Evolutionary conservation across 1,284 basidiomycete genomes (phyloP).

Genomic region (Papiliotrema fonsecae): DNA sequence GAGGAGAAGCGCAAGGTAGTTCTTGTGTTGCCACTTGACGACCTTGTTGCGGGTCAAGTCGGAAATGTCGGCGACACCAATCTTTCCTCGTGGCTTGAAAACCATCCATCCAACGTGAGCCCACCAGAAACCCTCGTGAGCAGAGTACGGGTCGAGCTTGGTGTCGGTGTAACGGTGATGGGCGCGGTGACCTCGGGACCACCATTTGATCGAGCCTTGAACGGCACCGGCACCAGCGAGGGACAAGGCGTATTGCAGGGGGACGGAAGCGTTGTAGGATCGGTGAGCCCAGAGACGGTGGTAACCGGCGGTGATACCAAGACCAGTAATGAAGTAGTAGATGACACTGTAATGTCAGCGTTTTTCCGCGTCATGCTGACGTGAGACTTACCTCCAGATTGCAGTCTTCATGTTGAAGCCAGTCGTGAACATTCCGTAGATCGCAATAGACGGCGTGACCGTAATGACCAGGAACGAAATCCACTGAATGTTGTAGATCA

Average conservation of each 20-base stretch:
- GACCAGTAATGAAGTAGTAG: conserved; percentile 81
- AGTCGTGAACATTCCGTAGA: conserved; percentile 63
- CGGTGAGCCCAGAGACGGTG: conserved; percentile 91
- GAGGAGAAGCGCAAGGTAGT: conserved; percentile 67
- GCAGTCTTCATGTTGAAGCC: conserved; percentile 63
- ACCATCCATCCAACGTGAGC: conserved; percentile 92
- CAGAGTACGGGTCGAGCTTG: conserved; percentile 88
- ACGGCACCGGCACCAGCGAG: conserved; percentile 77
- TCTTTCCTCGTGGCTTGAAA: conserved; percentile 78
- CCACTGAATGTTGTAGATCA: conserved; percentile 69
- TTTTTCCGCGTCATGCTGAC: not conserved
- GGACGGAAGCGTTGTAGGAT: conserved; percentile 77
- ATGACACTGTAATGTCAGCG: conserved; percentile 49
- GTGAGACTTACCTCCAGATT: conserved; percentile 54
- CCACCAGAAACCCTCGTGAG: conserved; percentile 69
- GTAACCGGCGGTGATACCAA: conserved; percentile 69
- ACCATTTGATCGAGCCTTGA: conserved; percentile 89
- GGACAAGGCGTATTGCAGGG: conserved; percentile 73
- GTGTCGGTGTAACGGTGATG: conserved; percentile 95
- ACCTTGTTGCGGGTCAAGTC: conserved; percentile 73
- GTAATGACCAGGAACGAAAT: conserved; percentile 67
- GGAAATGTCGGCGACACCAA: conserved; percentile 81
- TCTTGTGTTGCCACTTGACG: conserved; percentile 79
- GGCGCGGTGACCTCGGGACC: conserved; percentile 88
- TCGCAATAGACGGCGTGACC: conserved; percentile 64